These are phyloP conservation scores for Colletotrichum musicola DNA, from an alignment of 2,329 filamentous ascomycete species.

Conservation along the genomic window DNA sequence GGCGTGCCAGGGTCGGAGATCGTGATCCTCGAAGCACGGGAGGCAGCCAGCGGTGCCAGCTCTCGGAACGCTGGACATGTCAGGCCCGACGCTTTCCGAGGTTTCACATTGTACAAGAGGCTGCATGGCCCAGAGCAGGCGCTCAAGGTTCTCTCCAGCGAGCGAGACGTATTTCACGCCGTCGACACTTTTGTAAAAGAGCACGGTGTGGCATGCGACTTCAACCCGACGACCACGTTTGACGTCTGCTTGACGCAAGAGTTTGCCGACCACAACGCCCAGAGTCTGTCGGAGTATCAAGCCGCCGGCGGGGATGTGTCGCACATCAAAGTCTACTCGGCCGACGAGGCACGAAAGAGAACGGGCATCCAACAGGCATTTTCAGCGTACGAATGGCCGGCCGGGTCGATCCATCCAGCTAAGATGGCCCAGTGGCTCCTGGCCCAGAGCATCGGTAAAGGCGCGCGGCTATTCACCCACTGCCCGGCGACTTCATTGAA, in stretches of 20 bases:
- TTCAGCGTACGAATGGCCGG: conserved; percentile 64
- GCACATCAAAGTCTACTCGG: conserved; percentile 38
- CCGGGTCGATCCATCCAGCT: conserved; percentile 61
- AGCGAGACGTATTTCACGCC: conserved; percentile 43
- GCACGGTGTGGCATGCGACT: conserved; percentile 58
- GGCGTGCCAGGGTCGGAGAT: conserved; percentile 50
- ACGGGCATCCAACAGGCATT: conserved; percentile 54
- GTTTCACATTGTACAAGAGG: conserved; percentile 47
- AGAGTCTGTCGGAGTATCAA: conserved; percentile 4
- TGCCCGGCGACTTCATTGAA: conserved; percentile 5
- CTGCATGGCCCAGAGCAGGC: conserved; percentile 11
- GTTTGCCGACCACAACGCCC: conserved; percentile 51
- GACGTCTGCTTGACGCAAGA: conserved; percentile 62
- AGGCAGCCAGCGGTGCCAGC: conserved; percentile 58
- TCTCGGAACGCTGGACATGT: conserved; percentile 60
- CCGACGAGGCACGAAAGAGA: conserved; percentile 54
- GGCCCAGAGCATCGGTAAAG: conserved; percentile 50
- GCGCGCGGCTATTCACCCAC: conserved; percentile 51
- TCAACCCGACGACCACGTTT: conserved; percentile 59
- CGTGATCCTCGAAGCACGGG: conserved; percentile 57
- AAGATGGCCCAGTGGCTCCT: conserved; percentile 63
- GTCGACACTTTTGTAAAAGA: conserved; percentile 56
- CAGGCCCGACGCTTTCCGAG: conserved; percentile 60
- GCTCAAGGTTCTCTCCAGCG: conserved; percentile 9
- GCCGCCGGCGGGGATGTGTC: conserved; percentile 12